Evolutionary conservation across 1,284 basidiomycete species (phyloP), one percentile per base, ranked within the genome.

Genomic region (Peniophora sp.): DNA sequence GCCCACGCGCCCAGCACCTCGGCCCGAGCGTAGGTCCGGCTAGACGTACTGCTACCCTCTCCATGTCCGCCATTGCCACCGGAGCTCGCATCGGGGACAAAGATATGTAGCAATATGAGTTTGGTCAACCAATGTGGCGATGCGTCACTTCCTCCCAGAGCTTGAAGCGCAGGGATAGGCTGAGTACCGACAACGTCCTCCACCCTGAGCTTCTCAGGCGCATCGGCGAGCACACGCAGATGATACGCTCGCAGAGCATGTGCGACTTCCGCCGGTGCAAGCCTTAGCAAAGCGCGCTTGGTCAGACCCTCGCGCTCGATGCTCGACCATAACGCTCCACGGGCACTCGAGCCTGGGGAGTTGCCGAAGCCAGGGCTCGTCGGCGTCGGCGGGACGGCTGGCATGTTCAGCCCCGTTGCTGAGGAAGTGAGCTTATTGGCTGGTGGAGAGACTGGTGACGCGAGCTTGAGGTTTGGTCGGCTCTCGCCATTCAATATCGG

Each of bases 71-170:
- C 27, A 32, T 32, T 32, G 6, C 6, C 6, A 34, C 24, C n/a
- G 35, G 54, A 51, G 24, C 46, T 58, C 9, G 69, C 69, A 57
- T 83, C 82, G 0, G 76, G 73, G 14, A 78, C 79, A 6, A 89
- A 71, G 6, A 89, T 76, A 60, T 88, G 85, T 47, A 82, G 64
- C 2, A 91, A 64, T 8, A 91, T 67, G 10, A 85, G 63, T 55
- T 78, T 82, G 5, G 88, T 90, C 39, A 91, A 67, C 87, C 87
- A 91, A 61, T 91, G 85, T 1, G 87, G 85, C 36, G 71, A 72
- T 3, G 81, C 78, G 35, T 86, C 82, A 53, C 69, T 82, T 5
- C 88, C 87, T 55, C 85, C 78, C 36, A 89, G 74, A 12, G 71
- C 67, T 6, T 51, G 58, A 50, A 58, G 55, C 10, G 48, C 36